These are phyloP conservation scores for Nicotiana paniculata DNA, from an alignment of 257 asterid genomes.

Conservation along the genomic window DNA sequence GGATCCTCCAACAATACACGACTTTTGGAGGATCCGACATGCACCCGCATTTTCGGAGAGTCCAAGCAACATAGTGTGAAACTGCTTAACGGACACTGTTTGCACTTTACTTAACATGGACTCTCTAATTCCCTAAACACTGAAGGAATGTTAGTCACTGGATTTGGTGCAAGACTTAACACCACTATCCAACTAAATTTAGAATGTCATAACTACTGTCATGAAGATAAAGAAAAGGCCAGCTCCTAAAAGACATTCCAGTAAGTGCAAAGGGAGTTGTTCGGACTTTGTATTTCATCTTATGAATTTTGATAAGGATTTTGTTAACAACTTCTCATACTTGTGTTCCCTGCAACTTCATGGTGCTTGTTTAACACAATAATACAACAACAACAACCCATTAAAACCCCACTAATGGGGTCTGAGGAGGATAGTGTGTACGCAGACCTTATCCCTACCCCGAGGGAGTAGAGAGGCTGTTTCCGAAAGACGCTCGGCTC, in stretches of 20 bases:
- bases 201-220: not conserved
- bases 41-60: no score
- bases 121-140: not conserved
- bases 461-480: no score
- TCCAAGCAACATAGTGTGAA: not conserved
- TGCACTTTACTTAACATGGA: not conserved
- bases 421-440: no score
- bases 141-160: not conserved
- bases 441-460: no score
- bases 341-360: conserved; percentile 1
- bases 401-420: no score
- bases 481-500: no score
- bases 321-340: not conserved
- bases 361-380: not conserved
- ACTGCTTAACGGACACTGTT: not conserved
- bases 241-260: not conserved
- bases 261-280: not conserved
- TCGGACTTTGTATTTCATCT: not conserved
- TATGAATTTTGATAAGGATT: not conserved
- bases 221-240: not conserved
- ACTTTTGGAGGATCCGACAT: no score
- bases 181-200: not conserved
- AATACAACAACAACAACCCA: no score
- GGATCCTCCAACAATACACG: no score
- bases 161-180: not conserved